These are phyloP conservation scores for Coelastrella sp. DNA, from an alignment of 139 green algal genomes.

Conservation along the genomic window DNA sequence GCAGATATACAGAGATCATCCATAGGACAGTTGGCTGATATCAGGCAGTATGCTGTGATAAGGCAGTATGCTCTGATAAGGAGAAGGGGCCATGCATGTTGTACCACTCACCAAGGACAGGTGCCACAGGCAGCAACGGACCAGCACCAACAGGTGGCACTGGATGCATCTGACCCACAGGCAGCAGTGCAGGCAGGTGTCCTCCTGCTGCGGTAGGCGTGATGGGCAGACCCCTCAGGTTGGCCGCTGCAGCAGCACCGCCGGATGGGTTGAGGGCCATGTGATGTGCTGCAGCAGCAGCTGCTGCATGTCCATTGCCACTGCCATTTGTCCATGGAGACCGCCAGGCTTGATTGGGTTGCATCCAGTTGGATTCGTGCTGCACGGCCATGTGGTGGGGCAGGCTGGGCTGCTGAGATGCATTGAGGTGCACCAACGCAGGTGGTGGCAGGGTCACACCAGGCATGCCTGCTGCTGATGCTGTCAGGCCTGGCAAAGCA, in stretches of 20 bases:
- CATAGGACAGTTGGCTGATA: no score
- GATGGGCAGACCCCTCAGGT: neutral
- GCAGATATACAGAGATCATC: no score
- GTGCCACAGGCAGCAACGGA: slow-evolving; percentile 26
- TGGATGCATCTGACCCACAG: slow-evolving; percentile 6
- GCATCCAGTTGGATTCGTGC: neutral
- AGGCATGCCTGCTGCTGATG: neutral
- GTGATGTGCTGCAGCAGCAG: neutral
- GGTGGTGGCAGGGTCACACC: neutral
- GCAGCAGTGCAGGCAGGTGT: slow-evolving; percentile 24
- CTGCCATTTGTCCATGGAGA: neutral
- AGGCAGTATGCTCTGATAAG: no score
- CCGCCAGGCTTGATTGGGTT: neutral
- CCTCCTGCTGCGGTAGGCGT: slow-evolving; percentile 16
- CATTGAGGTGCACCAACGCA: neutral
- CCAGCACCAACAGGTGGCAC: slow-evolving; percentile 26
- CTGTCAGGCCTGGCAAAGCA: neutral
- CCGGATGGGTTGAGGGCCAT: neutral
- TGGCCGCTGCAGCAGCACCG: neutral
- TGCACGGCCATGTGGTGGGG: neutral
- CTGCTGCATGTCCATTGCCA: neutral
- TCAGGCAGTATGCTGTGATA: no score
- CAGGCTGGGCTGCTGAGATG: neutral
- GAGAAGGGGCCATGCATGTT: neutral
- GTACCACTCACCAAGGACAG: slow-evolving; percentile 5